Evolutionary conservation across 2,329 filamentous ascomycete genomes (phyloP).

Genomic region (Colletotrichum gloeosporioides): DNA sequence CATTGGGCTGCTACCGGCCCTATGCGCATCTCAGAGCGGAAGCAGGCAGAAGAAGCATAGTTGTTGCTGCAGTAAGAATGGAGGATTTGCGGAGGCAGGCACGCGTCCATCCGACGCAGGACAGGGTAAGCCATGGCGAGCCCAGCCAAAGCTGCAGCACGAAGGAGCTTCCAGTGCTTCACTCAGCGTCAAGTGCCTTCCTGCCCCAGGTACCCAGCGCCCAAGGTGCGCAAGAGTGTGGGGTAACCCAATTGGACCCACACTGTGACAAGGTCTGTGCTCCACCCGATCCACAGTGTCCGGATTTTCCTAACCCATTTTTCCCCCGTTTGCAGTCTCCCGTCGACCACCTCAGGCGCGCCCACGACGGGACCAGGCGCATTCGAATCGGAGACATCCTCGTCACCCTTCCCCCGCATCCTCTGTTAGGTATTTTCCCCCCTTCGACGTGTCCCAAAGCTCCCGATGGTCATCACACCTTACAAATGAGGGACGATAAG

Average conservation of each 20-base stretch:
- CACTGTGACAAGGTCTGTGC: background rate
- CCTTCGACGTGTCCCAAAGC: background rate
- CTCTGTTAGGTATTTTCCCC: background rate
- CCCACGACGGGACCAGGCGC: background rate
- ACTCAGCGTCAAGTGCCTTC: background rate
- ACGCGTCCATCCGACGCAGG: background rate
- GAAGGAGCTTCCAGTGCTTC: background rate
- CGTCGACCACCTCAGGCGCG: background rate
- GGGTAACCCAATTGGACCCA: conserved; percentile 1
- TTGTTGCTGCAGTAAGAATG: background rate
- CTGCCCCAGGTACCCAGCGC: background rate
- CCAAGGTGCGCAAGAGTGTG: conserved; percentile 1
- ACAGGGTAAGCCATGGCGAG: background rate
- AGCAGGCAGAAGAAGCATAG: background rate
- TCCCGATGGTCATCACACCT: background rate
- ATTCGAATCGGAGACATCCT: background rate
- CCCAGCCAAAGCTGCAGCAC: background rate
- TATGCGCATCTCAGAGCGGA: background rate
- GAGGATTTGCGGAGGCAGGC: background rate
- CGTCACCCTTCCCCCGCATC: background rate
- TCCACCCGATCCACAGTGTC: background rate
- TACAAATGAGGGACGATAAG: background rate
- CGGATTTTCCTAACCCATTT: conserved; percentile 16
- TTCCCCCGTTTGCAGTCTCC: background rate
- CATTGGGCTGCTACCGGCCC: background rate